Conservation (phyloP, 2,329 filamentous ascomycete species). For the Graphium sp. region DNA sequence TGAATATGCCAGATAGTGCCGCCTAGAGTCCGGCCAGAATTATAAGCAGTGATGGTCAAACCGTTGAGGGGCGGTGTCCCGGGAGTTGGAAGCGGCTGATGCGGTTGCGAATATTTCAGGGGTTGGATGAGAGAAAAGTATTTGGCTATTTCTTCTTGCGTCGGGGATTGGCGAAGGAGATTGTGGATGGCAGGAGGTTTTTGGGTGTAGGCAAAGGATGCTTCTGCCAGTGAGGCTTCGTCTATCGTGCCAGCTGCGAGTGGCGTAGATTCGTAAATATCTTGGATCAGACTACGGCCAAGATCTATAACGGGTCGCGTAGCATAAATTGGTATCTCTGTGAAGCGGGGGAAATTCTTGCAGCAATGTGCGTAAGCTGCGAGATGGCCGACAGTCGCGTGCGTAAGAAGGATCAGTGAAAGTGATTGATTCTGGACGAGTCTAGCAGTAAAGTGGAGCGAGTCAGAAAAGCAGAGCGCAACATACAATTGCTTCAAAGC, state of each 20-base stretch:
- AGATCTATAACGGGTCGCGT: constrained; percentile 87
- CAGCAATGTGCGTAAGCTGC: constrained; percentile 93
- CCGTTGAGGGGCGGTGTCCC: constrained; percentile 82
- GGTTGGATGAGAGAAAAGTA: constrained; percentile 87
- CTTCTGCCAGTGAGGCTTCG: constrained; percentile 51
- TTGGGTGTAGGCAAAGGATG: constrained; percentile 34
- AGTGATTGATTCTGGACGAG: constrained; percentile 62
- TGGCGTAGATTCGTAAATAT: constrained; percentile 80
- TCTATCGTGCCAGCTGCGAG: constrained; percentile 76
- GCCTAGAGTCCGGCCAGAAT: constrained; percentile 86
- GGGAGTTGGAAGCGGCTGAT: constrained; percentile 72
- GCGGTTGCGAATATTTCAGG: constrained; percentile 91
- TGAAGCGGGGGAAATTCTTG: constrained; percentile 87
- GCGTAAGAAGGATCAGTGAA: constrained; percentile 85
- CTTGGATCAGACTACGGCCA: constrained; percentile 77
- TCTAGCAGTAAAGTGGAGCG: constrained; percentile 29
- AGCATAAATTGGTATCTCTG: constrained; percentile 84
- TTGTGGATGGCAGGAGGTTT: constrained; percentile 27
- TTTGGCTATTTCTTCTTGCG: constrained; percentile 71
- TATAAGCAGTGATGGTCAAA: constrained; percentile 89
- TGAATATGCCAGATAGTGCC: constrained; percentile 99
- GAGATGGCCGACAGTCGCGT: constrained; percentile 80
- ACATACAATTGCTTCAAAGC: neutral
- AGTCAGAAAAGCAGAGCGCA: too few relatives aligned
- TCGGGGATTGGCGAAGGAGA: constrained; percentile 53